phyloP scores from a whole-genome alignment of 2,329 filamentous ascomycete species.

The Epichloe sylvatica region DNA sequence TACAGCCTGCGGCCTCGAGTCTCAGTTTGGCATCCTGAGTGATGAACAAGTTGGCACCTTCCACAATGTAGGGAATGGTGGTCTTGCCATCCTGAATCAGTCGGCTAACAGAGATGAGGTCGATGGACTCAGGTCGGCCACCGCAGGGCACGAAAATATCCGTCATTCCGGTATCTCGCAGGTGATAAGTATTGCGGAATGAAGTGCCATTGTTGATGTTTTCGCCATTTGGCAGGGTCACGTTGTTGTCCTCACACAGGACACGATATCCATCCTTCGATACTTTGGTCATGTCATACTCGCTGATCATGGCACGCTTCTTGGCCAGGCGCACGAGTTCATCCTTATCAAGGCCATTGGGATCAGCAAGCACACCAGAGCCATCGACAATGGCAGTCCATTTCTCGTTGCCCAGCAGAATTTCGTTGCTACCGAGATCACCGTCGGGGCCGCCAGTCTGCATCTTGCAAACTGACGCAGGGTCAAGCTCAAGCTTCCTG shows the following conservation, averaged over 20 bases:
- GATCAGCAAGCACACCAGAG: conserved; percentile 85
- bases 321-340: conserved; percentile 78
- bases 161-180: conserved; percentile 61
- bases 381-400: conserved; percentile 95
- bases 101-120: conserved; percentile 72
- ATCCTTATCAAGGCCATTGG: conserved; percentile 69
- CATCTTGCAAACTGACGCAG: conserved; percentile 75
- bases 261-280: conserved; percentile 83
- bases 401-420: conserved; percentile 87
- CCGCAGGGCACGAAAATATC: conserved; percentile 93
- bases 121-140: conserved; percentile 91
- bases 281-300: conserved; percentile 76
- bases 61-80: conserved; percentile 85
- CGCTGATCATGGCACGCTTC: conserved; percentile 73
- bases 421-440: conserved; percentile 95
- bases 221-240: conserved; percentile 80
- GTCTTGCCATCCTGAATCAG: conserved; percentile 84
- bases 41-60: conserved; percentile 97
- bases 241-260: conserved; percentile 77
- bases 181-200: conserved; percentile 96
- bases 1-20: conserved; percentile 85
- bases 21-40: conserved; percentile 95
- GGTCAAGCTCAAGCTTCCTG: conserved; percentile 84
- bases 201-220: conserved; percentile 77
- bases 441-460: conserved; percentile 96